Percentiles rank a stretch among this genome's conserved stretches.
Evolutionary conservation across 192 early-diverging fungal genomes (phyloP).

Genomic region (Pilobolus umbonatus): DNA sequence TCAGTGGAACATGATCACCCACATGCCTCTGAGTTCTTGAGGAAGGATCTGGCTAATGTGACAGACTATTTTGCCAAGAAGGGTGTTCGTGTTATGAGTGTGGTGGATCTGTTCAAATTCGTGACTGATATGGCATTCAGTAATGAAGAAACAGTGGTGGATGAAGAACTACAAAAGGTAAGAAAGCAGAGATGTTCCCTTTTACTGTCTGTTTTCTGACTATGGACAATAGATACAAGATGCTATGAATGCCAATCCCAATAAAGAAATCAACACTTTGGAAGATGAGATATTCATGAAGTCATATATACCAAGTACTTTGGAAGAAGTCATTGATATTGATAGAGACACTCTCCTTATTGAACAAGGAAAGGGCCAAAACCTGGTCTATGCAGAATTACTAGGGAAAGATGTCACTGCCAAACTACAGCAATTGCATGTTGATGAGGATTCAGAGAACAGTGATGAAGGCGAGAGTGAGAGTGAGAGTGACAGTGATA

Average conservation of each 20-base stretch:
- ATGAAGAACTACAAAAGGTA: constrained; percentile 66
- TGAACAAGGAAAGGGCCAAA: constrained; percentile 65
- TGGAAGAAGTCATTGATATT: constrained; percentile 86
- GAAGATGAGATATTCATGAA: constrained; percentile 92
- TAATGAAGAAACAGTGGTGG: constrained; percentile 58
- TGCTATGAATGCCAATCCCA: constrained; percentile 38
- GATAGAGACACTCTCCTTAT: constrained; percentile 78
- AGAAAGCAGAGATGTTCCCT: constrained; percentile 9
- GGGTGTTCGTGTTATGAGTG: constrained; percentile 66
- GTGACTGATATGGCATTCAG: constrained; percentile 61
- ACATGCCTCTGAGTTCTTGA: constrained; percentile 90
- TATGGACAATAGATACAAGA: constrained; percentile 18
- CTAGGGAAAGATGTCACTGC: constrained; percentile 21
- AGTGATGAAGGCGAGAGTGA: constrained; percentile 28
- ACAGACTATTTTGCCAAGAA: constrained; percentile 88
- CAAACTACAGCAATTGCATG: constrained; percentile 4
- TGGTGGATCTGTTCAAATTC: constrained; percentile 88
- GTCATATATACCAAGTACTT: constrained; percentile 85
- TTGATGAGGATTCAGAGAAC: constrained; percentile 21
- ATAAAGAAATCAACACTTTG: constrained; percentile 48
- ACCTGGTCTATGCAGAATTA: constrained; percentile 60
- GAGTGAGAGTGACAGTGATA: constrained; percentile 31
- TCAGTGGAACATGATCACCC: constrained; percentile 99
- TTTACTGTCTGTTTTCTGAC: background rate
- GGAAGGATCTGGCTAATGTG: constrained; percentile 92